Evolutionary conservation across 2,329 filamentous ascomycete species (phyloP).

Genomic region (Ophiostoma angusticollis): DNA sequence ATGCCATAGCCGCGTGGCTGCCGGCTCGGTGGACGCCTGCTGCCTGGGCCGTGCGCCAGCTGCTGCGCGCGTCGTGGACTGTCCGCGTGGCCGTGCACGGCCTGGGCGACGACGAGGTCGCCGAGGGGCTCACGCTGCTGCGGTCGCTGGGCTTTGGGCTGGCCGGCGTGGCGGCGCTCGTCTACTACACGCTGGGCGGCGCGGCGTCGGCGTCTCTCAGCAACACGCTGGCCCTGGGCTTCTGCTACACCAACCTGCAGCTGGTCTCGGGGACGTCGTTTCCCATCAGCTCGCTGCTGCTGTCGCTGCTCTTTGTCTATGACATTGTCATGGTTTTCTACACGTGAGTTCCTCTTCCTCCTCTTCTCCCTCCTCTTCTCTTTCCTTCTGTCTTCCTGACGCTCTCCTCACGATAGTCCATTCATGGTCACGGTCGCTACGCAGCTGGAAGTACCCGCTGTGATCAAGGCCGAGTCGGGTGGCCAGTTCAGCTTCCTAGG

Average conservation of each 20-base stretch:
- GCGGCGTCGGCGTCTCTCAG: slow-evolving; percentile 41
- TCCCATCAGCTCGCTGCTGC: slow-evolving; percentile 62
- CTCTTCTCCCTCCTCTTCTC: neutral
- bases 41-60: slow-evolving; percentile 39
- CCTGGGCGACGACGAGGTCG: slow-evolving; percentile 28
- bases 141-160: slow-evolving; percentile 43
- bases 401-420: slow-evolving; percentile 33
- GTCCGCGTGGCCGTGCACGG: slow-evolving; percentile 39
- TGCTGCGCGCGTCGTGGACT: slow-evolving; percentile 39
- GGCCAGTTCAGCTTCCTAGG: slow-evolving; percentile 71
- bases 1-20: slow-evolving; percentile 23
- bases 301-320: slow-evolving; percentile 78
- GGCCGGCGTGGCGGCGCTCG: slow-evolving; percentile 40
- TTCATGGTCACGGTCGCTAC: slow-evolving; percentile 83
- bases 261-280: slow-evolving; percentile 85
- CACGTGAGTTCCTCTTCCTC: slow-evolving; percentile 38
- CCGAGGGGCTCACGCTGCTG: slow-evolving; percentile 39
- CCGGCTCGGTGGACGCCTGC: slow-evolving; percentile 16
- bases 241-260: slow-evolving; percentile 72
- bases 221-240: slow-evolving; percentile 76
- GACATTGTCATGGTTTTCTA: slow-evolving; percentile 91
- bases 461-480: slow-evolving; percentile 62
- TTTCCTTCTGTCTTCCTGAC: neutral
- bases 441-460: slow-evolving; percentile 82
- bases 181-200: slow-evolving; percentile 51